Evolutionary conservation across 257 asterid genomes (phyloP), one percentile per base, ranked within the genome.

Genomic region (Mentha longifolia): DNA sequence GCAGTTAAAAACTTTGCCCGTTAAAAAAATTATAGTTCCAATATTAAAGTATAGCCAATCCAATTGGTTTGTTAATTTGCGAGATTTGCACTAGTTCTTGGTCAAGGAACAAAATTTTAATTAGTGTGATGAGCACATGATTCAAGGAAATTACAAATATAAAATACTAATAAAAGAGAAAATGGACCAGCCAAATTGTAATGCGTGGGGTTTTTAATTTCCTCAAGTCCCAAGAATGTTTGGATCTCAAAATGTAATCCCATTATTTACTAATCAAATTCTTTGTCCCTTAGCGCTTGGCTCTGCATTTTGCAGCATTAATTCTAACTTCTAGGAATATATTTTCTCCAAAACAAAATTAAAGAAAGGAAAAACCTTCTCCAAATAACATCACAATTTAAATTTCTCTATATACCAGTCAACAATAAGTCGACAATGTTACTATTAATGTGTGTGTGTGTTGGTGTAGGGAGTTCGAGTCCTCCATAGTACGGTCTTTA

Each of bases 201-300:
- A 85, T 77, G 78, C 75, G 86, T 61, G 86, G 86, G 82, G 78
- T 78, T 63, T 76, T n/a, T n/a, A n/a, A n/a, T n/a, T n/a, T 51
- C 67, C 84, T 74, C 93, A 83, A 82, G 85, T 88, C 85, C 87
- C 95, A 82, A 88, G 61, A 80, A 85, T 84, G 89, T 90, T 84
- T 81, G 79, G 82, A 80, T 75, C 76, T 78, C 85, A 60, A 67
- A 52, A 71, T 65, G 41, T 52, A 65, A 74, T 58, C 72, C 61
- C 55, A 42, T 57, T 49, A 52, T 78, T 60, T 74, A 66, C 20
- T 59, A 78, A 65, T 67, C 46, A 68, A 55, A 43, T 57, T 14
- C 14, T 74, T 85, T 83, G 94, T 85, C 92, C 3, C 37, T 70
- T 79, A 55, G 74, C 47, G 8, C 71, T 84, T 85, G 89, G 76